phyloP scores from a whole-genome alignment of 169 alveolate species.

The Babesia bovis region DNA sequence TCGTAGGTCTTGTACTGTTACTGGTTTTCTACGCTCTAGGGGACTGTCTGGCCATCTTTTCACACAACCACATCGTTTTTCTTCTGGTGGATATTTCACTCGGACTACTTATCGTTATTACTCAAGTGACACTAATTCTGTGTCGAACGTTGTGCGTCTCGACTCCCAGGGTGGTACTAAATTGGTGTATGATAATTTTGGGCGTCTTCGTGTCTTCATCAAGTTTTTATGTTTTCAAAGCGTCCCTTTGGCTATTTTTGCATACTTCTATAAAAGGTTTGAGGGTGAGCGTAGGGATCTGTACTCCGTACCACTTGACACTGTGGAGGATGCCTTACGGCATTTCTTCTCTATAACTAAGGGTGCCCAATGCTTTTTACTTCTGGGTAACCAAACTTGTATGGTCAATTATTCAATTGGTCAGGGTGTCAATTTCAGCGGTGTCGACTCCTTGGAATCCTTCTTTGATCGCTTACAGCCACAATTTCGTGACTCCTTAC shows the following conservation, averaged over 20 bases:
- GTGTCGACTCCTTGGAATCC: slow-evolving; percentile 15
- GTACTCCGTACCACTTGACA: slow-evolving; percentile 7
- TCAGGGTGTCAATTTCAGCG: background rate
- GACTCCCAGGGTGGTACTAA: slow-evolving; percentile 17
- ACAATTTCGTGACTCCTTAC: slow-evolving; percentile 11
- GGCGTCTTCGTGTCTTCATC: slow-evolving; percentile 36
- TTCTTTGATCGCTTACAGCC: slow-evolving; percentile 9
- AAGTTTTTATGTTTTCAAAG: slow-evolving; percentile 45
- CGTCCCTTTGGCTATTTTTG: slow-evolving; percentile 27
- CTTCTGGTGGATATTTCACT: background rate
- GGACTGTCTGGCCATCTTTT: background rate
- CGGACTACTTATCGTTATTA: background rate
- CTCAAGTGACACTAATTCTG: slow-evolving; percentile 1
- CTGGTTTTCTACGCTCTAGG: background rate
- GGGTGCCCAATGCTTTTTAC: slow-evolving; percentile 11
- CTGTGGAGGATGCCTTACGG: slow-evolving; percentile 31
- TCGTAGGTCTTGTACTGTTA: slow-evolving; percentile 2
- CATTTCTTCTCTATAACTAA: slow-evolving; percentile 21
- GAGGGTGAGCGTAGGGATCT: slow-evolving; percentile 15
- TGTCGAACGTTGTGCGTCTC: slow-evolving; percentile 3
- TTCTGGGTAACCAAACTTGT: background rate
- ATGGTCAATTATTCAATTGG: slow-evolving; percentile 36
- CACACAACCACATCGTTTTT: background rate
- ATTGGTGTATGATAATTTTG: slow-evolving; percentile 40
- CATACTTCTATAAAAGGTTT: slow-evolving; percentile 27